Percentiles rank a stretch among this genome's conserved stretches.
Evolutionary conservation across 2,329 filamentous ascomycete species (phyloP).

Genomic region (Sordariomycetes sp.): DNA sequence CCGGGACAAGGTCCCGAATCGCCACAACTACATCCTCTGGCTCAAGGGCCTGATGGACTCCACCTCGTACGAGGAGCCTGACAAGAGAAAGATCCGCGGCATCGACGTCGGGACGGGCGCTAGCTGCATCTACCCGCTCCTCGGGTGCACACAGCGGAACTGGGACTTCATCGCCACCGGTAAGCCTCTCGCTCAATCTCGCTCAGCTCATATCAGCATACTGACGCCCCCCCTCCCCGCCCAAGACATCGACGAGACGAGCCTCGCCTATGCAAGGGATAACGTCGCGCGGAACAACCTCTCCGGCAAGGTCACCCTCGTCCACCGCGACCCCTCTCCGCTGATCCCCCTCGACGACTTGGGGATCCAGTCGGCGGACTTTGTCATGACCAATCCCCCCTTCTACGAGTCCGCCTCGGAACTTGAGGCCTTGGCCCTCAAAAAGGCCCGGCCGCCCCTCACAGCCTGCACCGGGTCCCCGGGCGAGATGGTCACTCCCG

Average conservation of each 20-base stretch:
- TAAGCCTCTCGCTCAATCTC: conserved; percentile 8
- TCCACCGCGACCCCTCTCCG: conserved; percentile 35
- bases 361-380: conserved; percentile 45
- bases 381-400: conserved; percentile 88
- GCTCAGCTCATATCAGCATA: not conserved
- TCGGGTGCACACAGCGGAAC: conserved; percentile 56
- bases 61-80: conserved; percentile 36
- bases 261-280: conserved; percentile 46
- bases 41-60: conserved; percentile 70
- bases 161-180: conserved; percentile 64
- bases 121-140: conserved; percentile 79
- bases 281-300: conserved; percentile 60
- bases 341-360: conserved; percentile 53
- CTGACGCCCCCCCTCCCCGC: conserved; percentile 5
- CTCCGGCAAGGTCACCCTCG: conserved; percentile 47
- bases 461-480: conserved; percentile 65
- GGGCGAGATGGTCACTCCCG: conserved; percentile 73
- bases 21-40: conserved; percentile 87
- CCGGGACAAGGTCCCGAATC: conserved; percentile 35
- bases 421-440: conserved; percentile 47
- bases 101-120: conserved; percentile 85
- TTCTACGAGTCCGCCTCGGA: conserved; percentile 73
- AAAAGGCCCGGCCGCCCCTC: conserved; percentile 55
- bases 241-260: conserved; percentile 69
- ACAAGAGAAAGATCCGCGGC: conserved; percentile 42